Evolutionary conservation across 805 yeast genomes (phyloP), one percentile per base, ranked within the genome.

Genomic region (Saccharomyces mikatae): DNA sequence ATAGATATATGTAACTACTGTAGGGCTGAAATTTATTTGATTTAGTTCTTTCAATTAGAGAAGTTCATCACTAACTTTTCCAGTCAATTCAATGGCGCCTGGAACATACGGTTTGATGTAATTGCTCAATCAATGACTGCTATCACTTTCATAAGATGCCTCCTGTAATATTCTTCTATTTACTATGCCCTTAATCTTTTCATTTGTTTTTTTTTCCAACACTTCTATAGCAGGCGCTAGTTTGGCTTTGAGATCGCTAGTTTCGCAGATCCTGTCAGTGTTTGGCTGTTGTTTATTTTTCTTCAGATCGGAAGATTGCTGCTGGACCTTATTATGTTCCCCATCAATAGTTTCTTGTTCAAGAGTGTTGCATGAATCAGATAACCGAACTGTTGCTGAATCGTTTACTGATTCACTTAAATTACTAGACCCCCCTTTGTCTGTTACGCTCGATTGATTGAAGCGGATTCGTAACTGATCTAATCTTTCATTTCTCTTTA

Each of bases 161-260:
- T 36, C 22, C 24, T 36, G 44, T 10, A 66, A 41, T 17, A 62
- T 22, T 32, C 74, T 63, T 48, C 74, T 74, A 54, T 76, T 71
- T 21, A 78, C 74, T 6, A 74, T 48, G 17, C 65, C 58, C 13
- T 68, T 67, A 0, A 80, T 69, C 0, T 72, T 74, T n/a, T 63
- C 65, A 47, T 79, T 74, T 0, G 84, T 81, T 49, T 70, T 63
- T 27, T 68, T 66, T 1, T 73, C 68, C n/a, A 80, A 59, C 4
- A 68, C 58, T 11, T 71, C 71, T 49, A 78, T 50, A 36, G 13
- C 21, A 36, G 44, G 22, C 24, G 44, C 44, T 4, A 36, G 10
- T 17, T 36, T 36, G 3, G 44, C 44, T n/a, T 36, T 36, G 4
- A 36, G 44, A 17, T 36, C 44, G 44, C 44, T 21, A 6, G 44